A percentile compares a stretch with the other conserved stretches of the same genome.
Evolutionary conservation across 345 rosid genomes (phyloP).

Genomic region (Eucalyptus curtisii): DNA sequence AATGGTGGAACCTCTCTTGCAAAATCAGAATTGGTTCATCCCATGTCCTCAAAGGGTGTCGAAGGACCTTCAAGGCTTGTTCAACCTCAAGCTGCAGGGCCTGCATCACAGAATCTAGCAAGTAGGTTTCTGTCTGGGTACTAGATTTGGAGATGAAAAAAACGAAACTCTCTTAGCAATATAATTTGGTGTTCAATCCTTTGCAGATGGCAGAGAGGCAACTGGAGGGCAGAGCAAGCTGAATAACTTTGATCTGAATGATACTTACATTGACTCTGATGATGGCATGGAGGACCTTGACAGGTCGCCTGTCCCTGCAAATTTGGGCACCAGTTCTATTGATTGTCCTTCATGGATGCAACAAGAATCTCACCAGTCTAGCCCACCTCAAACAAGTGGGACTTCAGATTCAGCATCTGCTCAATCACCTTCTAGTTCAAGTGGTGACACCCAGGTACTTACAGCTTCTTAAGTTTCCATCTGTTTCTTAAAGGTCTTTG

Average conservation of each 20-base stretch:
- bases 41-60: constrained; percentile 35
- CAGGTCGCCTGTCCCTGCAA: constrained; percentile 55
- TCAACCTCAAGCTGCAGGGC: constrained; percentile 23
- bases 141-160: constrained; percentile 8
- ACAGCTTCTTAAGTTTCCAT: neutral
- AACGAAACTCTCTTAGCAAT: neutral
- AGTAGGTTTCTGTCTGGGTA: constrained; percentile 12
- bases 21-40: constrained; percentile 32
- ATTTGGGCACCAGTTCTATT: constrained; percentile 47
- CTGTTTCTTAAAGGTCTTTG: neutral
- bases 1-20: constrained; percentile 26
- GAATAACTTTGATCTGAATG: constrained; percentile 92
- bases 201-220: constrained; percentile 27
- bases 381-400: constrained; percentile 94
- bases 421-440: constrained; percentile 92
- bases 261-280: constrained; percentile 69
- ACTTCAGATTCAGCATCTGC: constrained; percentile 97
- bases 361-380: constrained; percentile 77
- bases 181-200: neutral
- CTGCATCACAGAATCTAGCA: constrained; percentile 26
- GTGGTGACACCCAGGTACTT: constrained; percentile 81
- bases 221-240: constrained; percentile 36
- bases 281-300: constrained; percentile 71
- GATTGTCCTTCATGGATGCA: constrained; percentile 83
- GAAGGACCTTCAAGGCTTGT: constrained; percentile 26